A percentile compares a stretch with the other conserved stretches of the same genome.
Evolutionary conservation across 192 early-diverging fungal species (phyloP).

Genomic region (Kappamyces sp.): DNA sequence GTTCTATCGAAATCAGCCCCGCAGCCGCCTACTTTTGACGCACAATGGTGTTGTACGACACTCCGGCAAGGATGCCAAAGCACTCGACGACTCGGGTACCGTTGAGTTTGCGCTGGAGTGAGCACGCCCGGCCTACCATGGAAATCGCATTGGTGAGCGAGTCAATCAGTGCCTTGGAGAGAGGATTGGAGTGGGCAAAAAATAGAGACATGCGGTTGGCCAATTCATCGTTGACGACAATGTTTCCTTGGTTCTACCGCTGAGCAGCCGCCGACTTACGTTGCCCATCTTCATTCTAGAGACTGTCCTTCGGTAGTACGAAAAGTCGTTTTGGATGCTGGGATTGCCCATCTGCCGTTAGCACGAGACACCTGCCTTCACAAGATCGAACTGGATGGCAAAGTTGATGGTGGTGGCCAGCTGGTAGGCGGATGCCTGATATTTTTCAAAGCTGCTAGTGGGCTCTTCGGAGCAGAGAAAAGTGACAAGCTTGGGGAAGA

Average conservation of each 20-base stretch:
- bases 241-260: slow-evolving; percentile 6
- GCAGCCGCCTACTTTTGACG: slow-evolving; percentile 50
- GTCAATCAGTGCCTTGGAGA: slow-evolving; percentile 84
- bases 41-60: slow-evolving; percentile 70
- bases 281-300: slow-evolving; percentile 68
- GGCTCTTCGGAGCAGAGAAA: slow-evolving; percentile 51
- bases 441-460: slow-evolving; percentile 55
- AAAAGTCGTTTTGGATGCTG: slow-evolving; percentile 94
- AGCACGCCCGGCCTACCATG: slow-evolving; percentile 42
- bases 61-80: slow-evolving; percentile 48
- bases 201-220: slow-evolving; percentile 96
- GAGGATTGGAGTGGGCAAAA: slow-evolving; percentile 90
- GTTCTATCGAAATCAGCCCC: slow-evolving; percentile 52
- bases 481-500: slow-evolving; percentile 30
- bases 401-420: slow-evolving; percentile 82
- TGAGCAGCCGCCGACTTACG: slow-evolving; percentile 28
- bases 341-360: slow-evolving; percentile 62
- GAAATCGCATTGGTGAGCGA: slow-evolving; percentile 64
- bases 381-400: slow-evolving; percentile 83
- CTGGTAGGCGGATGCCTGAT: slow-evolving; percentile 73
- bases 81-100: background rate
- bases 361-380: slow-evolving; percentile 68
- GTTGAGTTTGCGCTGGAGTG: slow-evolving; percentile 6
- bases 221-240: slow-evolving; percentile 61
- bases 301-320: slow-evolving; percentile 89